These are phyloP conservation scores for Vinca major DNA, from an alignment of 305 asterid genomes.

Conservation along the genomic window DNA sequence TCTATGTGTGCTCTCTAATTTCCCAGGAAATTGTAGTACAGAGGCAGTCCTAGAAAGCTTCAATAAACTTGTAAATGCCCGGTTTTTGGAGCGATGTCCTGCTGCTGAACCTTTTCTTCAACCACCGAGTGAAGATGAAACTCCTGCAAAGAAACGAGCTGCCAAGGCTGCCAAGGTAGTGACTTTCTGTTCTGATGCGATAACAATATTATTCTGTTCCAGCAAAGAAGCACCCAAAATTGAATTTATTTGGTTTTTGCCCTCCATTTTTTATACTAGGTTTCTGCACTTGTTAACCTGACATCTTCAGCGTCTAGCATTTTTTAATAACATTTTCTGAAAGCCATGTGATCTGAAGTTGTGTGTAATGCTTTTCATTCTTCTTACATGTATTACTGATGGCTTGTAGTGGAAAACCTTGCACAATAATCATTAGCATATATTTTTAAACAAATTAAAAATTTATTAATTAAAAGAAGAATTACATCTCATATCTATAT, in stretches of 20 bases:
- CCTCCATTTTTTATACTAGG: neutral
- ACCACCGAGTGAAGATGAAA: slow-evolving; percentile 44
- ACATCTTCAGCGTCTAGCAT: neutral
- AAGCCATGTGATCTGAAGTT: neutral
- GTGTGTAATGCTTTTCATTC: neutral
- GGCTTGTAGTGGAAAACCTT: no score
- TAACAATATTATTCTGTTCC: neutral
- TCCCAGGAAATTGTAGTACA: slow-evolving; percentile 43
- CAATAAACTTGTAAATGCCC: slow-evolving; percentile 47
- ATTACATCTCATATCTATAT: slow-evolving; percentile 4
- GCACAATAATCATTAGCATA: neutral
- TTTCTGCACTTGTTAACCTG: neutral
- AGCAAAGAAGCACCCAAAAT: neutral
- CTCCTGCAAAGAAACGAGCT: slow-evolving; percentile 41
- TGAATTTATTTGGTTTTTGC: neutral
- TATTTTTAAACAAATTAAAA: no score
- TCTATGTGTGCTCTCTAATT: slow-evolving; percentile 14
- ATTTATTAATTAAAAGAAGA: no score
- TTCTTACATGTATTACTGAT: no score
- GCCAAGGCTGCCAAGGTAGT: slow-evolving; percentile 56
- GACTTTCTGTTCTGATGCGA: slow-evolving; percentile 12
- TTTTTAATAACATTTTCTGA: neutral
- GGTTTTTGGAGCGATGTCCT: slow-evolving; percentile 82
- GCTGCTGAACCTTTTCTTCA: slow-evolving; percentile 69
- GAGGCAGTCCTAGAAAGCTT: slow-evolving; percentile 39